phyloP scores from a whole-genome alignment of 2,329 filamentous ascomycete genomes.

The Aspergillus costaricaensis region DNA sequence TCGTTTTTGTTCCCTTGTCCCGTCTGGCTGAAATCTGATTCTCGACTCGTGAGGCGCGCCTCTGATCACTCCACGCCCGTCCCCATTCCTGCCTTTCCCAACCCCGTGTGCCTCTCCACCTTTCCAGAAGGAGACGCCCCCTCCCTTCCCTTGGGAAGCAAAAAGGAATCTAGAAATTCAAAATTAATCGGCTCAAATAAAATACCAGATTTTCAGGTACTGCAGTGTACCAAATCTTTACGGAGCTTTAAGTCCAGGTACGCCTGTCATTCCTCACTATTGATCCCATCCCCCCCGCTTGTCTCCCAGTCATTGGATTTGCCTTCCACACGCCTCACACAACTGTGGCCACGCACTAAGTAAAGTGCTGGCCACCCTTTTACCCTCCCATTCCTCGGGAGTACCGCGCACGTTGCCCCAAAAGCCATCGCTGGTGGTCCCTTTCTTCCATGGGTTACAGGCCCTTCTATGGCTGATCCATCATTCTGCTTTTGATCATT shows the following conservation, averaged over 20 bases:
- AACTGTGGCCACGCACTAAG: conserved; percentile 32
- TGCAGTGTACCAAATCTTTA: conserved; percentile 16
- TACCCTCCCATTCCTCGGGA: conserved; percentile 23
- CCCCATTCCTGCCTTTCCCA: conserved; percentile 28
- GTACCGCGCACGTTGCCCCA: conserved; percentile 21
- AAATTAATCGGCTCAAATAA: conserved; percentile 13
- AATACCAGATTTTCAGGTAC: conserved; percentile 22
- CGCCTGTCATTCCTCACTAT: conserved; percentile 20
- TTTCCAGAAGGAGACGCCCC: conserved; percentile 19
- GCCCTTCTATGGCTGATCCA: conserved; percentile 12
- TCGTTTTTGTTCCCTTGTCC: conserved; percentile 14
- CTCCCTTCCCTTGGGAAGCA: conserved; percentile 3
- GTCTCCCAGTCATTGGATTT: conserved; percentile 19
- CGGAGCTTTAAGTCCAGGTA: conserved; percentile 27
- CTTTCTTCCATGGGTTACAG: conserved; percentile 13
- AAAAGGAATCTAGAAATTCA: not conserved
- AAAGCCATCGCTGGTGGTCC: conserved; percentile 10
- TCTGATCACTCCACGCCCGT: conserved; percentile 26
- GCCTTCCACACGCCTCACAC: conserved; percentile 23
- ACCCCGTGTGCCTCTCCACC: conserved; percentile 33
- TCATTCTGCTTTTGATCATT: conserved; percentile 1
- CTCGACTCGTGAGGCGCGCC: conserved; percentile 18
- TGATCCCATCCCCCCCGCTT: conserved; percentile 16
- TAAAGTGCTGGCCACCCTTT: conserved; percentile 19
- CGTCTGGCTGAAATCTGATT: conserved; percentile 10